Evolutionary conservation across 345 rosid genomes (phyloP).

Genomic region (Lenwebbia sp.): DNA sequence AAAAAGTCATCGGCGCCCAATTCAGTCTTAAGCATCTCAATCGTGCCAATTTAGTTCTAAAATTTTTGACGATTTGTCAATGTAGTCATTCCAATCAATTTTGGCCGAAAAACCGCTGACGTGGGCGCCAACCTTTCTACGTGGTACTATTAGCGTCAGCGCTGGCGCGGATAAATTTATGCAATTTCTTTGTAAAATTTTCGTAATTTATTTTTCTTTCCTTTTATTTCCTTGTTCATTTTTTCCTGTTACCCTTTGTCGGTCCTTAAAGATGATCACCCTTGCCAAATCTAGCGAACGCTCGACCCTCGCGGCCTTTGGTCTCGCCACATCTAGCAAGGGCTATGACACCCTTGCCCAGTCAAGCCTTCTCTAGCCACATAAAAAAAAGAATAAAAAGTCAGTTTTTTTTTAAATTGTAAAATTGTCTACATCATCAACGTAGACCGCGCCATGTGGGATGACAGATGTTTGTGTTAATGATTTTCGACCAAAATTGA

Average conservation of each 20-base stretch:
- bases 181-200: not conserved
- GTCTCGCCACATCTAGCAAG: rapidly evolving
- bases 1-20: rapidly evolving
- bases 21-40: not conserved
- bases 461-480: too few relatives aligned
- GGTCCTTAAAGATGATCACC: not conserved
- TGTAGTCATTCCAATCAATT: rapidly evolving
- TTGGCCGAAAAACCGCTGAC: rapidly evolving
- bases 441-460: too few relatives aligned
- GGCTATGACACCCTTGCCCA: rapidly evolving
- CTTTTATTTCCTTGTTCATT: not conserved
- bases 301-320: not conserved
- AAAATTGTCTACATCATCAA: too few relatives aligned
- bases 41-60: not conserved
- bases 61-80: not conserved
- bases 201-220: not conserved
- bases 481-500: too few relatives aligned
- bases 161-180: not conserved
- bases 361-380: not conserved
- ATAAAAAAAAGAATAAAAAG: too few relatives aligned
- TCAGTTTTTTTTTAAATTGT: too few relatives aligned
- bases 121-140: rapidly evolving
- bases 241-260: not conserved
- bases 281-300: not conserved
- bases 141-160: rapidly evolving